Evolutionary conservation across 371 early-diverging fungal genomes (phyloP).

Genomic region (Rhizomucor pusillus): DNA sequence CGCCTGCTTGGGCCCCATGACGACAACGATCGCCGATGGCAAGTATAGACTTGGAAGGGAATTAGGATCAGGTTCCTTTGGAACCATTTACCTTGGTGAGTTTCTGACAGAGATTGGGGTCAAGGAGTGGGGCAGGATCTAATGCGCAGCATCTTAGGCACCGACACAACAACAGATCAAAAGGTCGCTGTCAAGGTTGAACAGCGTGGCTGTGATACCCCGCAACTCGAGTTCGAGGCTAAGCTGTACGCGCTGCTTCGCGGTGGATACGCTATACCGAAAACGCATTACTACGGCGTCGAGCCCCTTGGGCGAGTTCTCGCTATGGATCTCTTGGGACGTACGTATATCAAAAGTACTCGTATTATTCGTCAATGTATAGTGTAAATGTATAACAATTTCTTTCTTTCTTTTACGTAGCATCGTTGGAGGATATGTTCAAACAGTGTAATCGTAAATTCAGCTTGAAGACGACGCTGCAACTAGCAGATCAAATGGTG

Average conservation of each 20-base stretch:
- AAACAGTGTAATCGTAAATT: constrained; percentile 92
- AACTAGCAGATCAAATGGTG: constrained; percentile 98
- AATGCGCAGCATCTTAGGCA: no score
- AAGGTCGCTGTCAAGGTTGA: constrained; percentile 88
- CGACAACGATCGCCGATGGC: no score
- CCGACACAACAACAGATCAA: constrained; percentile 67
- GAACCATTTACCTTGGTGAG: no score
- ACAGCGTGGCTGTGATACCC: constrained; percentile 83
- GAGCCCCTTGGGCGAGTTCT: constrained; percentile 83
- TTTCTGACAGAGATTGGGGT: no score
- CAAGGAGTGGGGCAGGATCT: no score
- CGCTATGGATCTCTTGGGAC: constrained; percentile 61
- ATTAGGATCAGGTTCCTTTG: no score
- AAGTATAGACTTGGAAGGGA: no score
- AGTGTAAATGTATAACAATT: constrained; percentile 92
- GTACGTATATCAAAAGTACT: constrained; percentile 96
- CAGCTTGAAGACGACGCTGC: constrained; percentile 90
- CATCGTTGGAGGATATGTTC: constrained; percentile 97
- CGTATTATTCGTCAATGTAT: no score
- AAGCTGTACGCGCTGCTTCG: constrained; percentile 68
- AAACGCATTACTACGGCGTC: constrained; percentile 75
- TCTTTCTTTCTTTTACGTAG: constrained; percentile 96
- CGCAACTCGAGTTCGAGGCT: constrained; percentile 87
- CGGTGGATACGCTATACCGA: constrained; percentile 53
- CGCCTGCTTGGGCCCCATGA: no score